Conservation (phyloP, 2,329 filamentous ascomycete species). For the Emmonsia crescens region DNA sequence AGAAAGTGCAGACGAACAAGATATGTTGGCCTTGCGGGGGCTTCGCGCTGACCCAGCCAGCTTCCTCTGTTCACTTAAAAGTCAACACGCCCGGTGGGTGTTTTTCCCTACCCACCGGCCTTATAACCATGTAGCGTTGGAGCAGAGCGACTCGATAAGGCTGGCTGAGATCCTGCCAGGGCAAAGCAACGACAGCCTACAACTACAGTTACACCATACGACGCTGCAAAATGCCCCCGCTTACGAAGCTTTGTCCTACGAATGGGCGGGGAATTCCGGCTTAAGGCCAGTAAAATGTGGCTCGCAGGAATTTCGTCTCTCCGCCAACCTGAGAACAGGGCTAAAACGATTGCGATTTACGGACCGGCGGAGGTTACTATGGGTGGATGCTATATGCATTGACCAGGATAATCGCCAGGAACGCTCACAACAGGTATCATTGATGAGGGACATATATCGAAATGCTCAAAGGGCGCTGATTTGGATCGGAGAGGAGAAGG, state of each 20-base stretch:
- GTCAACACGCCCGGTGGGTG: neutral
- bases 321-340: slow-evolving; percentile 3
- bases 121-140: neutral
- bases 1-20: neutral
- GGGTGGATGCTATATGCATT: slow-evolving; percentile 15
- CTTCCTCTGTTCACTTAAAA: neutral
- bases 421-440: slow-evolving; percentile 10
- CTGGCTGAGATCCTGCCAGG: slow-evolving; percentile 2
- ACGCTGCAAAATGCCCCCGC: neutral
- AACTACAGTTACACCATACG: neutral
- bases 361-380: slow-evolving; percentile 5
- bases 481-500: slow-evolving; percentile 5
- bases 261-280: slow-evolving; percentile 2
- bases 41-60: neutral
- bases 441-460: slow-evolving; percentile 13
- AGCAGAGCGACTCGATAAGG: neutral
- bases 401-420: slow-evolving; percentile 10
- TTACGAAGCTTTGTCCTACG: slow-evolving; percentile 8
- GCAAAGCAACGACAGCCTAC: neutral
- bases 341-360: slow-evolving; percentile 3
- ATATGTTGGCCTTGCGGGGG: neutral
- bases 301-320: slow-evolving; percentile 2
- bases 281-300: neutral
- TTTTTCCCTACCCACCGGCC: neutral
- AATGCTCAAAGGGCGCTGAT: slow-evolving; percentile 4